Evolutionary conservation across 1,284 basidiomycete genomes (phyloP), one percentile per base, ranked within the genome.

Genomic region (Psilocybe mexicana): DNA sequence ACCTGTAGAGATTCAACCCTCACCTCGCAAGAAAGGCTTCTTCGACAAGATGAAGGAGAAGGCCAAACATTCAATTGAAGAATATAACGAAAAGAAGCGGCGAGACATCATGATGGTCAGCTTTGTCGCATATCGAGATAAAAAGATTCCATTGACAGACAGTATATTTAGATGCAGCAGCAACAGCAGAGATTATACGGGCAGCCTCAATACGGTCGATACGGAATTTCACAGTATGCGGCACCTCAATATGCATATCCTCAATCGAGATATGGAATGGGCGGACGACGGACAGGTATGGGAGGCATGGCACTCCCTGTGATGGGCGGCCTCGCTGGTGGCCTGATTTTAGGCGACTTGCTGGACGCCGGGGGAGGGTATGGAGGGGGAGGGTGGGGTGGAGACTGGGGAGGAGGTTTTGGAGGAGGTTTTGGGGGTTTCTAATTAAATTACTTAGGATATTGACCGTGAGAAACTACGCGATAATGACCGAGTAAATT

Each of bases 21-120:
- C 63, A 6, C 62, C 66, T n/a, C 67, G 75, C 50, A 81, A 81
- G 61, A 73, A 80, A 25, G 80, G 85, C 0, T 76, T 87, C 63
- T 76, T 88, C 59, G 79, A 77, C 1, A 84, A 79, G 65, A 58
- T 88, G 62, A 88, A 85, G 67, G 84, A 87, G 63, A 85, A 82
- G 63, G 75, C 81, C 0, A 79, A 84, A 18, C 82, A 83, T 0
- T 86, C 84, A 1, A 85, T 83, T 67, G 85, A 87, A 63, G 84
- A 87, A 66, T 74, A 85, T 23, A 82, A 85, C 65, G 78, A 76
- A 43, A 75, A 78, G 26, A 80, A 72, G 61, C 66, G 65, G 6
- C 58, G 69, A 6, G 66, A 70, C 57, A 65, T 74, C 40, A 28
- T 56, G 54, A 65, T 72, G 68, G 80, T 80, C 30, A 62, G 59